Base-by-base conservation (phyloP, 805 yeast genomes). In the Yamadazyma laniorum region DNA sequence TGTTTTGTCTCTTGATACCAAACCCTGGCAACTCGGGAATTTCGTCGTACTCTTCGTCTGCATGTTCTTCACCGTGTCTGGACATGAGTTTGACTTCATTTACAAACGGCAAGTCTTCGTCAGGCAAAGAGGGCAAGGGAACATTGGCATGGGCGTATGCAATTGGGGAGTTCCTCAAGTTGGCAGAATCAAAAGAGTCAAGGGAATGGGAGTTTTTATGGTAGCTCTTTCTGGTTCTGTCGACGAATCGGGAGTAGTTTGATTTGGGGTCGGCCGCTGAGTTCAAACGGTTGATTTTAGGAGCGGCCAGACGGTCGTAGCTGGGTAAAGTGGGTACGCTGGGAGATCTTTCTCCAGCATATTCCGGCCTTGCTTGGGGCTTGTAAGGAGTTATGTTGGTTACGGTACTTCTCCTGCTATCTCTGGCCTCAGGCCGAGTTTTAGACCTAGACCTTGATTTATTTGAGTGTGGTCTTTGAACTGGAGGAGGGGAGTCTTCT, bases 81-180 rank as follows among this genome's bases (percentile, higher is more conserved):
- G 52, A 46, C 19, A 49, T 38, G 28, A 65, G 49, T 37, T 52
- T 57, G 29, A 65, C 58, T 42, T 63, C 66, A 42, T 63, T 61
- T 29, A 61, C 59, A 25, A 65, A 57, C 7, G 71, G 71, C 37
- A 65, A 53, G 21, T 64, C 71, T 18, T 58, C 61, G 15, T 46
- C 40, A 3, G 49, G 49, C 26, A 45, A 31, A 2, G 40, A 32
- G 11, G 45, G 46, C 29, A 45, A 40, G n/a, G 49, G 44, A 17
- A 32, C 35, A 33, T 28, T 19, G 17, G n/a, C 22, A 12, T 12
- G 3, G 5, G 21, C 25, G 22, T 18, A n/a, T 12, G 19, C n/a
- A n/a, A 25, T 28, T 16, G 17, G 21, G 11, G 25, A 26, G 22
- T 38, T 34, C 31, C 27, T 33, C 29, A 45, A 41, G 26, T 42